A percentile compares a stretch with the other conserved stretches of the same genome.
Conservation (phyloP, 805 yeast genomes). For the Kodamaea jinghongensis region DNA sequence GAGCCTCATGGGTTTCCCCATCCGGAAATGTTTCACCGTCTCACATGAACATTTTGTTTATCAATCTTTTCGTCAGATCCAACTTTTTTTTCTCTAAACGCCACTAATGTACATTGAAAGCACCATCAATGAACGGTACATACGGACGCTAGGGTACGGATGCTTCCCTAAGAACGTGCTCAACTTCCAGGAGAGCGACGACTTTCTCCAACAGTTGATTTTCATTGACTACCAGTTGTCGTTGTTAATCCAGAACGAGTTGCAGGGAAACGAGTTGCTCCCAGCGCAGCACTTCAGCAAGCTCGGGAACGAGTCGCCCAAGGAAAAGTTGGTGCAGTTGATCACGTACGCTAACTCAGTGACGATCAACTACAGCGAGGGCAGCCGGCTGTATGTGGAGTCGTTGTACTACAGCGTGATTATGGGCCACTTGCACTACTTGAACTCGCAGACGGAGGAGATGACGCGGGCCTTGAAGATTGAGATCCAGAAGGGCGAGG, state of each 20-base stretch:
- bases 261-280: conserved; percentile 23
- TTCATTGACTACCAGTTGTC: conserved; percentile 40
- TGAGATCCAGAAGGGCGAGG: conserved; percentile 4
- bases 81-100: not conserved
- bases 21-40: no score
- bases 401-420: conserved; percentile 30
- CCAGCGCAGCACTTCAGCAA: conserved; percentile 12
- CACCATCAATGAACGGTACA: conserved; percentile 22
- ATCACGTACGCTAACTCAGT: conserved; percentile 25
- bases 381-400: conserved; percentile 26
- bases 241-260: conserved; percentile 27
- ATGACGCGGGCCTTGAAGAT: conserved; percentile 16
- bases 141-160: conserved; percentile 32
- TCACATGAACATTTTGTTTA: conserved; percentile 1
- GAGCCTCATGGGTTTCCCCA: no score
- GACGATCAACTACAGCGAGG: conserved; percentile 23
- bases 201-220: conserved; percentile 31
- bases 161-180: conserved; percentile 36
- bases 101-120: conserved; percentile 3
- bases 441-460: conserved; percentile 24
- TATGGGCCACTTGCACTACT: conserved; percentile 33
- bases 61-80: conserved; percentile 2
- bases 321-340: conserved; percentile 24
- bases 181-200: conserved; percentile 32
- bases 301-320: conserved; percentile 10